Base-by-base conservation (phyloP, 164 flowering plant species). In the Santalum album region DNA sequence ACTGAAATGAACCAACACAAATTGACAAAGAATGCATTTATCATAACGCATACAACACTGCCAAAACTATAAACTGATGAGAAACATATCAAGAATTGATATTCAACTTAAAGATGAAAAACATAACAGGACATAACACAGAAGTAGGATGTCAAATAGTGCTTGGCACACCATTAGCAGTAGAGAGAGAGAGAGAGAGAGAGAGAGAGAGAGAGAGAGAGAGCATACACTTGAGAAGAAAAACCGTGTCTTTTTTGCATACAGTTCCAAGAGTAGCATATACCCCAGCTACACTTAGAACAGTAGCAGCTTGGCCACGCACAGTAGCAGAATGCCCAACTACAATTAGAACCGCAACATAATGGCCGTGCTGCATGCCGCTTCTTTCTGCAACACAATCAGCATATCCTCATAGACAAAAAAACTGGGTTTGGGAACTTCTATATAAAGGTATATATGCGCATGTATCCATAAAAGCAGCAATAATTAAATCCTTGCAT, bases 311-410 rank as follows among this genome's bases (percentile, higher is more conserved):
- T 52, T 55, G 62, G 50, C 62, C 65, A 66, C 54, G 24, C 53
- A 53, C 40, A 52, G 46, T 51, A 48, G 49, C 54, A 47, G 51
- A 60, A 34, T 5, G 36, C 36, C 26, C 27, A 45, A 11, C 25
- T 21, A 45, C 25, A 45, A 45, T 21, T 45, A 42, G 45, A 42
- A 53, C 57, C 49, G 23, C 26, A 42, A n/a, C n/a, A n/a, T n/a
- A n/a, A n/a, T n/a, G n/a, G n/a, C n/a, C 53, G 19, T 32, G 59
- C 36, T 29, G 66, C 54, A 56, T 46, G 27, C 59, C 59, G 64
- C 70, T 62, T 71, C 62, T 57, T 67, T 61, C 81, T 73, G 74
- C 65, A 65, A 50, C 53, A 61, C 62, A 62, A 55, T n/a, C n/a
- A 64, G 49, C 23, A 48, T 12, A 55, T 53, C 58, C 59, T 59